Percentiles rank a stretch among this genome's conserved stretches.
Evolutionary conservation across 768 basidiomycete genomes (phyloP).

Genomic region (Chalciporus sphaerocephalus): DNA sequence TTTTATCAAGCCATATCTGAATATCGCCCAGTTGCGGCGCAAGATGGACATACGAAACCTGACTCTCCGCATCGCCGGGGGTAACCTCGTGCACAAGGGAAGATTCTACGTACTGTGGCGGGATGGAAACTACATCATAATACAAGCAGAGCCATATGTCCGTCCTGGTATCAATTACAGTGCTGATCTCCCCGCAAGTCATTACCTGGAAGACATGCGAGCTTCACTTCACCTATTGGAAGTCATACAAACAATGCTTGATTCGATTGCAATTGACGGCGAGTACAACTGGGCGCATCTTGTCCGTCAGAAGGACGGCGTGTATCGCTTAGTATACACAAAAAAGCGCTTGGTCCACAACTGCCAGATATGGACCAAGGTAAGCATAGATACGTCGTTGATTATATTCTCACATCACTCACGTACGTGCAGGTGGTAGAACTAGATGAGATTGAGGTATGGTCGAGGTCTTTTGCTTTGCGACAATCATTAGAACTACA

Average conservation of each 20-base stretch:
- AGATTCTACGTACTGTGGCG: conserved; percentile 28
- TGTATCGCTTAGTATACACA: conserved; percentile 26
- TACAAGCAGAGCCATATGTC: conserved; percentile 31
- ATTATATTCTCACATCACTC: conserved; percentile 1
- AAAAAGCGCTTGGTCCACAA: conserved; percentile 19
- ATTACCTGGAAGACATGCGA: conserved; percentile 16
- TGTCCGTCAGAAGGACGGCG: conserved; percentile 26
- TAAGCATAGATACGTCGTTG: background rate
- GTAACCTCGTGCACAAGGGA: conserved; percentile 8
- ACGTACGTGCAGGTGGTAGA: conserved; percentile 26
- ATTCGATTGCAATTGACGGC: conserved; percentile 26
- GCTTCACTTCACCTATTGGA: conserved; percentile 26
- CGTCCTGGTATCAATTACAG: conserved; percentile 9
- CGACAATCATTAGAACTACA: background rate
- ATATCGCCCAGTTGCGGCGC: conserved; percentile 20
- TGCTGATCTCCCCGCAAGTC: background rate
- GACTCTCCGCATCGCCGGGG: conserved; percentile 17
- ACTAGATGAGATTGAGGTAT: conserved; percentile 30
- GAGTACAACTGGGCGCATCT: conserved; percentile 34
- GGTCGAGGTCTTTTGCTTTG: background rate
- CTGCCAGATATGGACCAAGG: conserved; percentile 31
- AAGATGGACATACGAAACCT: conserved; percentile 24
- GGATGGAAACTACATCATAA: conserved; percentile 26
- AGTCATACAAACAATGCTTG: conserved; percentile 33
- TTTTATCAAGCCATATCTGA: conserved; percentile 13